Percentiles rank a stretch among this genome's conserved stretches.
phyloP scores from a whole-genome alignment of 371 early-diverging fungal species.

The Mucor racemosus region DNA sequence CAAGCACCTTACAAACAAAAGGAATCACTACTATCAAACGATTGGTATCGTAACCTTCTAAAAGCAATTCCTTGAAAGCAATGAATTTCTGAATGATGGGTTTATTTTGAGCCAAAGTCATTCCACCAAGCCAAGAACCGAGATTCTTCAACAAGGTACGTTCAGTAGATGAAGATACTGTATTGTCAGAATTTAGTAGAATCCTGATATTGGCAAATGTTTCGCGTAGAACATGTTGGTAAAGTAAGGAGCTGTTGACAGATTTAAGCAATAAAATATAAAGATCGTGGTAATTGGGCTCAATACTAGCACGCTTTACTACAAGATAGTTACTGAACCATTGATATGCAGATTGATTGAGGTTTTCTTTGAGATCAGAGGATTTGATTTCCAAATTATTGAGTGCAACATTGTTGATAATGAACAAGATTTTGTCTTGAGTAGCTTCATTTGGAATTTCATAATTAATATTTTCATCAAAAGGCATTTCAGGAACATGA shows the following conservation, averaged over 20 bases:
- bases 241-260: conserved; percentile 64
- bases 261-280: conserved; percentile 82
- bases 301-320: conserved; percentile 91
- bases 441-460: conserved; percentile 72
- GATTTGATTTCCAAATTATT: conserved; percentile 86
- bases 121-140: conserved; percentile 96
- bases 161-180: conserved; percentile 88
- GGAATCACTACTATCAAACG: conserved; percentile 95
- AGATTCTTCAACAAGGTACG: conserved; percentile 90
- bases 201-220: conserved; percentile 86
- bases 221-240: conserved; percentile 82
- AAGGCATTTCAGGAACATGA: conserved; percentile 37
- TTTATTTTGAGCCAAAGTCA: conserved; percentile 91
- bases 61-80: conserved; percentile 89
- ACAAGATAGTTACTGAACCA: conserved; percentile 96
- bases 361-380: conserved; percentile 74
- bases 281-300: conserved; percentile 92
- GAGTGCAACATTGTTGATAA: conserved; percentile 92
- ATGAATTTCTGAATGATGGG: conserved; percentile 94
- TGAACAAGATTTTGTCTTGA: conserved; percentile 94
- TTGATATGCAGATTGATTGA: conserved; percentile 68
- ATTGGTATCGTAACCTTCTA: conserved; percentile 89
- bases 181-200: conserved; percentile 91
- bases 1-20: conserved; percentile 96
- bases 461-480: conserved; percentile 41